Evolutionary conservation across 129 eudicot genomes (phyloP).

Genomic region (Gnaphalium uliginosum): DNA sequence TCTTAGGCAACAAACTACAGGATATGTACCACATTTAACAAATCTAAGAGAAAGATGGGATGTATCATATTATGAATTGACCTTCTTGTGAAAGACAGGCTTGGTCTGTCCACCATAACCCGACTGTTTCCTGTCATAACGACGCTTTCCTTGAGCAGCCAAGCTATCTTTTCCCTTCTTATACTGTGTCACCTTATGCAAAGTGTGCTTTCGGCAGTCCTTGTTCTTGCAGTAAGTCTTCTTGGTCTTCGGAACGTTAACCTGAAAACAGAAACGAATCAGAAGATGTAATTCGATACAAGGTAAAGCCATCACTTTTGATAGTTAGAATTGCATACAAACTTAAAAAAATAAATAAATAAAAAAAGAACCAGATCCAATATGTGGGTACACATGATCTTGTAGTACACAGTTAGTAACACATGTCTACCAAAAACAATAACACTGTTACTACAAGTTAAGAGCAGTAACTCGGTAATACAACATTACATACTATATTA

Average conservation of each 20-base stretch:
- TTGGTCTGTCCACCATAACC: constrained; percentile 54
- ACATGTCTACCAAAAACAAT: not conserved
- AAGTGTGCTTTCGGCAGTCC: constrained; percentile 47
- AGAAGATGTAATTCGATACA: not conserved
- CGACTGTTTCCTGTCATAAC: constrained; percentile 50
- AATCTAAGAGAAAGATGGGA: not conserved
- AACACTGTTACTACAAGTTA: not conserved
- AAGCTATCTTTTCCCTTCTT: constrained; percentile 49
- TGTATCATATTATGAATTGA: not conserved
- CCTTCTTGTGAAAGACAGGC: constrained; percentile 54
- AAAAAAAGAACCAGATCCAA: no score
- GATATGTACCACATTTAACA: not conserved
- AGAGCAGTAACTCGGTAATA: not conserved
- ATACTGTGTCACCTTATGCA: constrained; percentile 49
- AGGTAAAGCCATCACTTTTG: not conserved
- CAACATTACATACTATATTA: not conserved
- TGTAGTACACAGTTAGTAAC: not conserved
- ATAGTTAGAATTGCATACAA: not conserved
- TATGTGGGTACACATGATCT: no score
- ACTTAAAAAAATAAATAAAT: not conserved
- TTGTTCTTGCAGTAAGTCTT: constrained; percentile 51
- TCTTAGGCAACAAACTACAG: no score
- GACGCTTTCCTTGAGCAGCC: constrained; percentile 50
- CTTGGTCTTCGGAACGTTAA: constrained; percentile 43
- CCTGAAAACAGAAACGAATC: not conserved